A percentile compares a stretch with the other conserved stretches of the same genome.
Evolutionary conservation across 176 grass and related monocot genomes (phyloP).

Genomic region (Microstegium vimineum): DNA sequence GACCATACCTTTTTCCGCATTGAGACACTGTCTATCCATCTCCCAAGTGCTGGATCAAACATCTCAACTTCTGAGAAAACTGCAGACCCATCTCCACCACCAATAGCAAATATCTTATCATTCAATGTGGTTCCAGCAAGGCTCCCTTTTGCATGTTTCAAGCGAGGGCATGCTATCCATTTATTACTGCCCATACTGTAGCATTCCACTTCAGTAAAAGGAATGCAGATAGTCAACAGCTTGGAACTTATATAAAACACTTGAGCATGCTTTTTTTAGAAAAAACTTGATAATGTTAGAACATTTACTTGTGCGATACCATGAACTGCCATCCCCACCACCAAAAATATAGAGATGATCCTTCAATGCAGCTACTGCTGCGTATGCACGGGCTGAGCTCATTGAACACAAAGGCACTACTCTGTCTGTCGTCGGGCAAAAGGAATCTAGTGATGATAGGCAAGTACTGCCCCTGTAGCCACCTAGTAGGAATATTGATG

Average conservation of each 20-base stretch:
- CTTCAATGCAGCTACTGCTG: conserved; percentile 49
- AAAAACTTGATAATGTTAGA: conserved; percentile 12
- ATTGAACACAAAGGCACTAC: conserved; percentile 57
- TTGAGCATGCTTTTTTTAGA: too few relatives aligned
- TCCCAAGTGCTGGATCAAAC: conserved; percentile 70
- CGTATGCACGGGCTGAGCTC: conserved; percentile 57
- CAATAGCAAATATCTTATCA: conserved; percentile 83
- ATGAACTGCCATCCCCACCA: conserved; percentile 59
- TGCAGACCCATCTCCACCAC: conserved; percentile 59
- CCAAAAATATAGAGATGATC: conserved; percentile 63
- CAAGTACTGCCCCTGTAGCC: conserved; percentile 58
- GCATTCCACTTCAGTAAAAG: conserved; percentile 61
- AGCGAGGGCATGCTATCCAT: conserved; percentile 55
- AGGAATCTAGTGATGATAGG: conserved; percentile 59
- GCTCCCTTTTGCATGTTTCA: conserved; percentile 67
- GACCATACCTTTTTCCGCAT: conserved; percentile 53
- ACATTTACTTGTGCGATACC: conserved; percentile 38
- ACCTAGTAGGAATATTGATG: conserved; percentile 61
- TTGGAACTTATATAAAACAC: conserved; percentile 13
- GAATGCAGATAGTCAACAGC: not conserved
- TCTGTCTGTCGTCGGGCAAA: conserved; percentile 54
- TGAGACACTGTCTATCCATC: conserved; percentile 53
- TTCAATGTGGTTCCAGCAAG: conserved; percentile 65
- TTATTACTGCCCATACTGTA: conserved; percentile 45
- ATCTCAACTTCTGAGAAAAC: conserved; percentile 83